A percentile compares a stretch with the other conserved stretches of the same genome.
phyloP scores from a whole-genome alignment of 2,329 filamentous ascomycete genomes.

The Camptophora hylomeconis region DNA sequence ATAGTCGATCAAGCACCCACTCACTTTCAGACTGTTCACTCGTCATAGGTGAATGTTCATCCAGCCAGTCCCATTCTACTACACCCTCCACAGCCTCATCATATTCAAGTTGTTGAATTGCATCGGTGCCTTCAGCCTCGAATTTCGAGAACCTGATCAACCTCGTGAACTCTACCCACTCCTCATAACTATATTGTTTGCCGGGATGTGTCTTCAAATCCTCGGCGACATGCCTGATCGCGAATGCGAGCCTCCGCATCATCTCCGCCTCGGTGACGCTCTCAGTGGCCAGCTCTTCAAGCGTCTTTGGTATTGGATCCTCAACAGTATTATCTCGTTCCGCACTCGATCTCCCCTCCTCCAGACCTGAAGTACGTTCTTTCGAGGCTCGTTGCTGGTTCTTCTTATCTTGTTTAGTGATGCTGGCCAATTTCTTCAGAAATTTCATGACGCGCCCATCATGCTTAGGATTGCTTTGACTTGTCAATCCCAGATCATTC shows the following conservation, averaged over 20 bases:
- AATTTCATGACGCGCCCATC: too few species aligned
- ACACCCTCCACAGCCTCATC: constrained; percentile 46
- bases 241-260: constrained; percentile 49
- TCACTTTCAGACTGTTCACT: constrained; percentile 49
- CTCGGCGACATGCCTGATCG: constrained; percentile 54
- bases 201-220: constrained; percentile 46
- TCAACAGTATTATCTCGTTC: constrained; percentile 2
- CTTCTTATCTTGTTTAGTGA: too few species aligned
- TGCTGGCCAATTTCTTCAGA: too few species aligned
- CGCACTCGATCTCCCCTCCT: too few species aligned
- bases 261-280: constrained; percentile 42
- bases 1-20: constrained; percentile 53
- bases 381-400: too few species aligned
- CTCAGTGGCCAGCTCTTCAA: constrained; percentile 37
- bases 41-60: constrained; percentile 54
- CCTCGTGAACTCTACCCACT: constrained; percentile 75
- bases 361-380: too few species aligned
- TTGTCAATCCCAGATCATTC: too few species aligned
- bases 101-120: constrained; percentile 17
- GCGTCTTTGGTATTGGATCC: constrained; percentile 8
- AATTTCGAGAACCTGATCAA: constrained; percentile 49
- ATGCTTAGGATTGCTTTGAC: too few species aligned
- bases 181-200: constrained; percentile 62
- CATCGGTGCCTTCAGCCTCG: constrained; percentile 11
- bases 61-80: constrained; percentile 62